Evolutionary conservation across 306 rosid species (phyloP).

Genomic region (Amphicarpaea edgeworthii): DNA sequence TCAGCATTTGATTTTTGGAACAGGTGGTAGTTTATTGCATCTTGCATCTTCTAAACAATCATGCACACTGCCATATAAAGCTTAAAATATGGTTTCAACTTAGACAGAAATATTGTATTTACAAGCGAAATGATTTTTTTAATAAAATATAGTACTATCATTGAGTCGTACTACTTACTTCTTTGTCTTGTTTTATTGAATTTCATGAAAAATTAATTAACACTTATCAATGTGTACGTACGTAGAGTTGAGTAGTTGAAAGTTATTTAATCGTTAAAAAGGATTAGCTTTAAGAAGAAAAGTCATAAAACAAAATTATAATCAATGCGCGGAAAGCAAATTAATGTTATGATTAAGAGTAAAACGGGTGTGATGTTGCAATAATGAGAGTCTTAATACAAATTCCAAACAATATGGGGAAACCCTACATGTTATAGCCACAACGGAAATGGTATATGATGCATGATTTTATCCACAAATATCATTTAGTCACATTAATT

Average conservation of each 20-base stretch:
- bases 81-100: neutral
- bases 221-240: slow-evolving; percentile 5
- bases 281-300: slow-evolving; percentile 4
- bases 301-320: slow-evolving; percentile 2
- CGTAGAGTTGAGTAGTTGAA: slow-evolving; percentile 12
- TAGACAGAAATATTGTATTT: neutral
- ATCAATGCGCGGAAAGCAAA: slow-evolving; percentile 30
- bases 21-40: neutral
- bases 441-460: no score
- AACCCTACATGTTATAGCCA: slow-evolving; percentile 50
- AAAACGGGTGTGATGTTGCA: slow-evolving; percentile 41
- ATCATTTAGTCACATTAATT: no score
- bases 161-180: neutral
- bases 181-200: slow-evolving; percentile 2
- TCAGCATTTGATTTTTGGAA: neutral
- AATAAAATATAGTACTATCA: neutral
- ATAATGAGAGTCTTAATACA: slow-evolving; percentile 37
- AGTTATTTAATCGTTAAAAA: slow-evolving; percentile 4
- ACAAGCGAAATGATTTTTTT: neutral
- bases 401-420: slow-evolving; percentile 28
- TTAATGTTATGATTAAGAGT: slow-evolving; percentile 50
- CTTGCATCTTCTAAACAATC: slow-evolving; percentile 4
- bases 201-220: slow-evolving; percentile 30
- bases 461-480: no score
- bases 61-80: neutral